A percentile compares a stretch with the other conserved stretches of the same genome.
These are phyloP conservation scores for Boletus rubropictus DNA, from an alignment of 768 basidiomycete genomes.

Conservation along the genomic window DNA sequence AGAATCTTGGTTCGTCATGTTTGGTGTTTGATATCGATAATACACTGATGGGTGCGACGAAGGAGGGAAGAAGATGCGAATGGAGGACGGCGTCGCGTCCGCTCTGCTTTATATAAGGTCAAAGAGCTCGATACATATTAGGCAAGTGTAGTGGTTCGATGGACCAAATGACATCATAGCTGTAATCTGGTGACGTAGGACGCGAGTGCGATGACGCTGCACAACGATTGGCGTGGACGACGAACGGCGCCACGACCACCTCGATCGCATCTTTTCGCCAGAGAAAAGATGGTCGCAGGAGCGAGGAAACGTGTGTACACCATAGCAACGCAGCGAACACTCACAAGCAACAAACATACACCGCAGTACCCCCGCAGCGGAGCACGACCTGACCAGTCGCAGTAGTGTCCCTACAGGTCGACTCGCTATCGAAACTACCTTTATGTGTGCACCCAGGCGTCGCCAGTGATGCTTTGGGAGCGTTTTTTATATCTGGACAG, in stretches of 20 bases:
- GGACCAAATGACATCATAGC: slow-evolving; percentile 29
- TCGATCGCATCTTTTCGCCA: too few species aligned
- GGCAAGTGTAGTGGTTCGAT: slow-evolving; percentile 24
- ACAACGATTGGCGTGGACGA: neutral
- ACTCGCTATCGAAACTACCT: too few species aligned
- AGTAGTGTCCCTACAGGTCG: too few species aligned
- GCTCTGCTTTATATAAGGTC: slow-evolving; percentile 24
- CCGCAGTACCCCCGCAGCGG: too few species aligned
- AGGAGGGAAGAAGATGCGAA: slow-evolving; percentile 6
- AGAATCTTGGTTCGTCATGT: slow-evolving; percentile 21
- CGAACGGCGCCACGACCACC: neutral
- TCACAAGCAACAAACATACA: too few species aligned
- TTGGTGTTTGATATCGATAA: neutral
- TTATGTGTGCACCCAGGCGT: too few species aligned
- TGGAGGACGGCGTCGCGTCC: neutral
- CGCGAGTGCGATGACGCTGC: slow-evolving; percentile 4
- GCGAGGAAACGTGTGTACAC: too few species aligned
- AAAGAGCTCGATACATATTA: slow-evolving; percentile 23
- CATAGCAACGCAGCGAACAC: too few species aligned
- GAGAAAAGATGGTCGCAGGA: too few species aligned
- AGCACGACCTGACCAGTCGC: too few species aligned
- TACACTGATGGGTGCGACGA: neutral
- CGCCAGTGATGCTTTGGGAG: too few species aligned
- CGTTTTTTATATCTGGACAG: too few species aligned
- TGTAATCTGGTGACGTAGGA: slow-evolving; percentile 20